Evolutionary conservation across 345 rosid species (phyloP), one percentile per base, ranked within the genome.

Genomic region (Noccaea caerulescens): DNA sequence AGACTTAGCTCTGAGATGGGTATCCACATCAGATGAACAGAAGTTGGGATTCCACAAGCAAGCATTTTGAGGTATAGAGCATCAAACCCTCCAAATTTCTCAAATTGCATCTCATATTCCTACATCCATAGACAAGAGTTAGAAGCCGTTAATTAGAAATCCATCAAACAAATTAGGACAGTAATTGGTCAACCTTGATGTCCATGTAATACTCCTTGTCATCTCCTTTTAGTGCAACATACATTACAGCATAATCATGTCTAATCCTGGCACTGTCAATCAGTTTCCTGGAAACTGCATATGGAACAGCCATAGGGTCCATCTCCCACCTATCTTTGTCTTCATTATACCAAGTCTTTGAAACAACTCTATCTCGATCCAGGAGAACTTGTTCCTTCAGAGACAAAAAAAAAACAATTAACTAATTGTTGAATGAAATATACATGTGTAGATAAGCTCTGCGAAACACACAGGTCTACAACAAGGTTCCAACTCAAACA

Each of bases 171-270:
- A 42, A 58, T 41, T 38, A 75, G 58, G 45, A 44, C 50, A 64
- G 60, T 33, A 30, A 77, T 12, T 65, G 42, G 68, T 41, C 59
- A 80, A 92, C 98, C 97, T 88, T 88, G 58, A 88, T 69, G 63
- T 90, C 88, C 69, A 92, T 84, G 70, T 71, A 84, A 78, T 73
- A 87, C 76, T 90, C 93, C 82, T 82, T 84, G 63, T 83, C 87
- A 70, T 92, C 98, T 73, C 93, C 98, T 78, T 92, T 92, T 30
- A 92, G 63, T 51, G 87, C 76, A 76, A 90, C 60, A 79, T 82
- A 87, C 98, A 92, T 90, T 65, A 84, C 85, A 77, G 85, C 96
- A 90, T 86, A 92, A 76, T 92, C 98, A 82, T 90, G 98, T 84
- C 98, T 86, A 75, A 92, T 88, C 68, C 95, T 82, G 55, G 89